A percentile compares a stretch with the other conserved stretches of the same genome.
Conservation (phyloP, 495 filamentous ascomycete species). For the Aspergillus haitiensis region DNA sequence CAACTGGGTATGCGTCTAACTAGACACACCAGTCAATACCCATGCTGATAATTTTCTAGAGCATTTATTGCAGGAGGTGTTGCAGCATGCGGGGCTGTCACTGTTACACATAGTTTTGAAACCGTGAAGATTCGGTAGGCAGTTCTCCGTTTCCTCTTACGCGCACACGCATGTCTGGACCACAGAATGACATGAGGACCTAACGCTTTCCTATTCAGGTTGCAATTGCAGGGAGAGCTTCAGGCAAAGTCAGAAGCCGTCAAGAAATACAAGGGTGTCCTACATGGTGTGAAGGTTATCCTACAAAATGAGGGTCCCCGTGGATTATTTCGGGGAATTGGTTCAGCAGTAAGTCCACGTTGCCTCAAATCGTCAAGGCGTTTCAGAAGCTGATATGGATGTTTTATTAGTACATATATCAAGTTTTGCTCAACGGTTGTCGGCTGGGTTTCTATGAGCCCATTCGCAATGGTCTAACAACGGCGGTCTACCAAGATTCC, state of each 20-base stretch:
- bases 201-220: slow-evolving; percentile 42
- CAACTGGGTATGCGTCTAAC: slow-evolving; percentile 45
- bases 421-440: slow-evolving; percentile 94
- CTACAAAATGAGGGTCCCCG: slow-evolving; percentile 83
- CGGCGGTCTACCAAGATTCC: slow-evolving; percentile 66
- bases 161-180: too few species aligned
- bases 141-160: not conserved
- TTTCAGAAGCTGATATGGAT: slow-evolving; percentile 4
- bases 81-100: slow-evolving; percentile 95
- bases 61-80: slow-evolving; percentile 93
- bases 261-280: slow-evolving; percentile 85
- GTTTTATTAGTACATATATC: slow-evolving; percentile 81
- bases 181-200: too few species aligned
- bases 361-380: not conserved
- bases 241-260: slow-evolving; percentile 79
- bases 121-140: slow-evolving; percentile 94
- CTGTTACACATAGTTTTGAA: slow-evolving; percentile 96
- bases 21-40: not conserved
- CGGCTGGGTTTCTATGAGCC: slow-evolving; percentile 98
- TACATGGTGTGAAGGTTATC: slow-evolving; percentile 91
- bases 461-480: slow-evolving; percentile 68
- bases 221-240: slow-evolving; percentile 96
- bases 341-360: slow-evolving; percentile 65
- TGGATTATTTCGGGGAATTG: slow-evolving; percentile 86
- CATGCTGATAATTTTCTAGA: slow-evolving; percentile 30